Conservation (phyloP, 495 filamentous ascomycete species). For the Penicillium atrosanguineum region DNA sequence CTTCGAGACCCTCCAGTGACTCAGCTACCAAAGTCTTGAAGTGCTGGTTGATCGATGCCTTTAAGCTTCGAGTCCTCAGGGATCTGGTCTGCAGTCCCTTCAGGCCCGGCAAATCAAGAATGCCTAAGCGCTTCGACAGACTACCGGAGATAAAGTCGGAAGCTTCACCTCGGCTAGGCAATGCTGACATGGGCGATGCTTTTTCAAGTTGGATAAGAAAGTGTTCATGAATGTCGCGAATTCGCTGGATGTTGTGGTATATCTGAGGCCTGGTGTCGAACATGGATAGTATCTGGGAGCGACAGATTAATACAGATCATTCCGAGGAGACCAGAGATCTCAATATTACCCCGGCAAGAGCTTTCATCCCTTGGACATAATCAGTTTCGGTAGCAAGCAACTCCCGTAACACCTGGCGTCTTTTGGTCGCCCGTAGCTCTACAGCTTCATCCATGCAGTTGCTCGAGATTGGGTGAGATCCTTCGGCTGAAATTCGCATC, state of each 20-base stretch:
- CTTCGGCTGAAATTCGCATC: conserved; percentile 65
- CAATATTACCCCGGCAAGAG: conserved; percentile 71
- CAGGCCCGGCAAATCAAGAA: conserved; percentile 26
- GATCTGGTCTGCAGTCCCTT: conserved; percentile 31
- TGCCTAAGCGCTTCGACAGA: conserved; percentile 19
- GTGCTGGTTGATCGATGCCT: conserved; percentile 25
- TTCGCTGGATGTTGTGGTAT: conserved; percentile 42
- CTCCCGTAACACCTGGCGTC: conserved; percentile 78
- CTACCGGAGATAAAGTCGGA: conserved; percentile 21
- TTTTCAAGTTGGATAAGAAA: conserved; percentile 36
- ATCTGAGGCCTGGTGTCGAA: conserved; percentile 38
- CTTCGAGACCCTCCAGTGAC: conserved; percentile 66
- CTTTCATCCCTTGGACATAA: conserved; percentile 83
- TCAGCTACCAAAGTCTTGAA: conserved; percentile 56
- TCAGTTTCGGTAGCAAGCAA: conserved; percentile 81
- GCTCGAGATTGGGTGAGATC: conserved; percentile 50
- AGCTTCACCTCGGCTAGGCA: conserved; percentile 12
- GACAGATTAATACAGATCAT: neutral
- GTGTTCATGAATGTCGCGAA: conserved; percentile 44
- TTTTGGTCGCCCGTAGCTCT: conserved; percentile 64
- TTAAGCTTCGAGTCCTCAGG: conserved; percentile 28
- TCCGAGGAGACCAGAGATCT: neutral
- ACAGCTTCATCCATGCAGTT: conserved; percentile 66
- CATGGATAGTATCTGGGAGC: conserved; percentile 33
- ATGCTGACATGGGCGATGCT: conserved; percentile 29